Conservation (phyloP, 306 rosid species). For the Sicyos edulis region DNA sequence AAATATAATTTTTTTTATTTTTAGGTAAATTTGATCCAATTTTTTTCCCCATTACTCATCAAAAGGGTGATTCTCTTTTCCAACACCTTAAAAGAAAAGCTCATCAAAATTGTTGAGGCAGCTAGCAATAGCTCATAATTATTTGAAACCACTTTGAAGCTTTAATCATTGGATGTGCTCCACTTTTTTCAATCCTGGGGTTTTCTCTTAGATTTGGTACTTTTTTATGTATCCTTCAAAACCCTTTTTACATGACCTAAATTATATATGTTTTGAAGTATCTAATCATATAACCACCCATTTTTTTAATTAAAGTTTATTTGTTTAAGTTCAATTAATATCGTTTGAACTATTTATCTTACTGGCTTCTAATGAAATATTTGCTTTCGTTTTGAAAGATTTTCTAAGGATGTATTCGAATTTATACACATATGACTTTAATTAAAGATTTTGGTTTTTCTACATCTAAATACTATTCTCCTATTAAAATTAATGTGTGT, state of each 20-base stretch:
- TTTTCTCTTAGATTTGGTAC: background rate
- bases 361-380: too few relatives aligned
- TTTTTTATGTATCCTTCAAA: background rate
- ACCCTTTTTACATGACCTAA: background rate
- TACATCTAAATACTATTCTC: too few relatives aligned
- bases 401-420: background rate
- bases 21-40: background rate
- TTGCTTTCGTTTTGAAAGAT: too few relatives aligned
- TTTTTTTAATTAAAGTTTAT: too few relatives aligned
- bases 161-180: constrained; percentile 10
- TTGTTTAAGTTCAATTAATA: too few relatives aligned
- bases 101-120: background rate
- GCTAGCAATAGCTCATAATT: background rate
- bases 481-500: too few relatives aligned
- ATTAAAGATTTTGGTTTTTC: too few relatives aligned
- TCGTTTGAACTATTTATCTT: too few relatives aligned
- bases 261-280: too few relatives aligned
- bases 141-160: constrained; percentile 9
- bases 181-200: constrained; percentile 1
- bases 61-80: constrained; percentile 19
- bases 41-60: background rate
- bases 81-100: background rate
- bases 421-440: too few relatives aligned
- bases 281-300: too few relatives aligned
- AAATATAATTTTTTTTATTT: background rate